These are phyloP conservation scores for Tricharina praecox DNA, from an alignment of 495 filamentous ascomycete species.

Conservation along the genomic window DNA sequence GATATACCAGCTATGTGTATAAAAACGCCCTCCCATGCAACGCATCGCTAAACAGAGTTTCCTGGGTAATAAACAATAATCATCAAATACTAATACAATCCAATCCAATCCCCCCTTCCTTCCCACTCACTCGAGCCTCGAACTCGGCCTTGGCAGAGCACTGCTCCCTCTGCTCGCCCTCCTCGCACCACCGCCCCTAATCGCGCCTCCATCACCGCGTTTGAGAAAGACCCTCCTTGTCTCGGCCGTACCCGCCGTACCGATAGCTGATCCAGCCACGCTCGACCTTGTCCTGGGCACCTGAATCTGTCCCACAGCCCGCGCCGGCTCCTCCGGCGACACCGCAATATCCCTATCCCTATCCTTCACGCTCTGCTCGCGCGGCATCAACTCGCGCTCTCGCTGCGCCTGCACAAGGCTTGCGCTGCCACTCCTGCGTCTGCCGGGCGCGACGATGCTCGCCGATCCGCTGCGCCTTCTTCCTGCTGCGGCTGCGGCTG, in stretches of 20 bases:
- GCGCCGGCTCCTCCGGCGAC: background rate
- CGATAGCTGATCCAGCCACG: background rate
- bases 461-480: background rate
- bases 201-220: background rate
- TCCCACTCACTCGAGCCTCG: background rate
- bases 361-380: background rate
- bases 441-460: background rate
- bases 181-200: background rate
- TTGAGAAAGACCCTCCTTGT: background rate
- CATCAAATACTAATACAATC: background rate
- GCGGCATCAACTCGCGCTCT: background rate
- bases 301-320: background rate
- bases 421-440: background rate
- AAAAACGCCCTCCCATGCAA: too few species aligned
- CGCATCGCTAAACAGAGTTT: too few species aligned
- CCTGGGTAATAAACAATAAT: background rate
- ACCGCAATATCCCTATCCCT: background rate
- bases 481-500: background rate
- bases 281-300: background rate
- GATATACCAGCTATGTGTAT: background rate
- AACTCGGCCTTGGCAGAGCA: background rate
- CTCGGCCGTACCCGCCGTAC: too few species aligned
- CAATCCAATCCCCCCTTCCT: background rate
- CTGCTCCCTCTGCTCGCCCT: background rate
- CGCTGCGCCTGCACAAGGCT: background rate